Conservation (phyloP, 495 filamentous ascomycete species). For the Podospora anserina region DNA sequence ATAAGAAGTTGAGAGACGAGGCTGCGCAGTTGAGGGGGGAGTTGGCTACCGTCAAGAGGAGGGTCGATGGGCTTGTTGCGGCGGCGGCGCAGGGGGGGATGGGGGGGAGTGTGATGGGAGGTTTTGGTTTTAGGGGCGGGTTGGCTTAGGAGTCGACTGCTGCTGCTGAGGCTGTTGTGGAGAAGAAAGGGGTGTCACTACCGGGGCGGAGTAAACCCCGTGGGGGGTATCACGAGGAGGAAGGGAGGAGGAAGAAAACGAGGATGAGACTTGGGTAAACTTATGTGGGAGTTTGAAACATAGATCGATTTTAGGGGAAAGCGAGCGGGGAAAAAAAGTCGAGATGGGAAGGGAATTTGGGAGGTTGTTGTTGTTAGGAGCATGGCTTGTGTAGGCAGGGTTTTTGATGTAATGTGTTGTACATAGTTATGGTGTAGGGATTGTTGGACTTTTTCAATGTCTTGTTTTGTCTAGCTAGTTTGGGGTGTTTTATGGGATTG, state of each 20-base stretch:
- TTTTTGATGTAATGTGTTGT: not conserved
- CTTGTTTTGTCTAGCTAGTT: not conserved
- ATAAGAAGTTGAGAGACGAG: constrained; percentile 24
- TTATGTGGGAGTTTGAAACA: not conserved
- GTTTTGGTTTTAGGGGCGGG: constrained; percentile 24
- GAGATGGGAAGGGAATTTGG: not conserved
- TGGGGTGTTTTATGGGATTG: too few species aligned
- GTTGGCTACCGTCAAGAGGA: constrained; percentile 16
- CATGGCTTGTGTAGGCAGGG: not conserved
- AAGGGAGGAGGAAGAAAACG: not conserved
- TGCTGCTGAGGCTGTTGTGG: not conserved
- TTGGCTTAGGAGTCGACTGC: not conserved
- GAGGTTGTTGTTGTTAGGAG: not conserved
- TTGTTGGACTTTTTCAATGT: not conserved
- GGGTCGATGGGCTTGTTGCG: constrained; percentile 27
- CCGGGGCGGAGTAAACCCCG: not conserved
- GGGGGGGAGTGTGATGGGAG: constrained; percentile 17
- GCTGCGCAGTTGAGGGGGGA: not conserved
- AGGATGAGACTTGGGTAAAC: not conserved
- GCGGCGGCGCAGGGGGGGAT: constrained; percentile 16
- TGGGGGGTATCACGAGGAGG: not conserved
- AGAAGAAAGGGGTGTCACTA: not conserved
- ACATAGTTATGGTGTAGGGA: not conserved
- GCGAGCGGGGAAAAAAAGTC: not conserved
- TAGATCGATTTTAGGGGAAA: not conserved